Conservation (phyloP, 768 basidiomycete genomes). For the Boletales sp. region DNA sequence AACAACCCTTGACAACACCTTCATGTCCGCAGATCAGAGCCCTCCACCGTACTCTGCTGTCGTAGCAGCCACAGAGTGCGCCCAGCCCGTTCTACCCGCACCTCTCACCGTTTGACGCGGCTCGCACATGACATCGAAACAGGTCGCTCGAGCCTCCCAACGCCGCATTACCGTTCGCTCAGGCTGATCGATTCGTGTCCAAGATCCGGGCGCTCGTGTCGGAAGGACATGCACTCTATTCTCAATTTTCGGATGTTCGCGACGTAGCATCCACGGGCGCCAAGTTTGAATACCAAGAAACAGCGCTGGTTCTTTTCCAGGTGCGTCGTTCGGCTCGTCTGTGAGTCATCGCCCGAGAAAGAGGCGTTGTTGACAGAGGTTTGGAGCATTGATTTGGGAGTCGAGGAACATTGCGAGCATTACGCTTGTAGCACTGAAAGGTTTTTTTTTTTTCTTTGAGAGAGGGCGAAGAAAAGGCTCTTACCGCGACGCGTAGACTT, state of each 20-base stretch:
- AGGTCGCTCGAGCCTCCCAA: neutral
- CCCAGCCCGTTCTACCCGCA: neutral
- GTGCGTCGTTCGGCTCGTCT: neutral
- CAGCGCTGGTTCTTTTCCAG: constrained; percentile 6
- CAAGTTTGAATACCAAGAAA: constrained; percentile 8
- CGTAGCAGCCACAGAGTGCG: constrained; percentile 1
- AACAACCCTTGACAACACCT: neutral
- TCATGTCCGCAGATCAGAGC: constrained; percentile 6
- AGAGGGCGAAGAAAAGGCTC: too few relatives aligned
- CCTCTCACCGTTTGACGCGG: neutral
- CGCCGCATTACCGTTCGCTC: constrained; percentile 6
- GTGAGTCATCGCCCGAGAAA: neutral
- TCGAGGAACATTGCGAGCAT: constrained; percentile 14
- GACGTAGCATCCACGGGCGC: constrained; percentile 2
- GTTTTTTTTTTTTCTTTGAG: neutral
- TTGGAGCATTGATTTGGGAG: constrained; percentile 15
- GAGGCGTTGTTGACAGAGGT: constrained; percentile 1
- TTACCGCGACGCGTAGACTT: constrained; percentile 8
- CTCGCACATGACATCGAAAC: neutral
- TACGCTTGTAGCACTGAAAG: constrained; percentile 16
- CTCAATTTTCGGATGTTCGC: constrained; percentile 12
- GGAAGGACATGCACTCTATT: constrained; percentile 9
- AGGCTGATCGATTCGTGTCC: constrained; percentile 3
- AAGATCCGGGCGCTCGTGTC: constrained; percentile 11
- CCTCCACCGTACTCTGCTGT: constrained; percentile 20